Percentiles rank a stretch among this genome's conserved stretches.
These are phyloP conservation scores for Eimeria brunetti DNA, from an alignment of 169 alveolate genomes.

Conservation along the genomic window DNA sequence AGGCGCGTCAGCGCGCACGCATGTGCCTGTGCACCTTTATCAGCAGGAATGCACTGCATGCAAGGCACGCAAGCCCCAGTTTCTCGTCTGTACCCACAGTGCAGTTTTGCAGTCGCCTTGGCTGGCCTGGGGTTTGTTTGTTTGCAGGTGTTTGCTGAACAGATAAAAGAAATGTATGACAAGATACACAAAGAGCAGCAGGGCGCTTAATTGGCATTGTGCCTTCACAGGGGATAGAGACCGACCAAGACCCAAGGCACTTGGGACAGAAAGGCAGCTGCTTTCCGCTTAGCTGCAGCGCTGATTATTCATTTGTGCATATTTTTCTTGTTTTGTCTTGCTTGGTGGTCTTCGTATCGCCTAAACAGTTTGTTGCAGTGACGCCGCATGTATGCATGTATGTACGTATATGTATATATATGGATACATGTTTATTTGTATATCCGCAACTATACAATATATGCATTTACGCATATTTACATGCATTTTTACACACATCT, in stretches of 20 bases:
- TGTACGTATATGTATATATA: neutral
- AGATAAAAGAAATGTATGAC: slow-evolving; percentile 25
- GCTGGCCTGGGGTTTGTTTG: neutral
- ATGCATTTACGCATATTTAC: neutral
- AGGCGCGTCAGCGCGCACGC: neutral
- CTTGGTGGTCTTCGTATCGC: neutral
- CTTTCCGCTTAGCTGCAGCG: neutral
- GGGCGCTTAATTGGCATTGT: neutral
- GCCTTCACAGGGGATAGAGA: neutral
- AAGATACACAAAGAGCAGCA: slow-evolving; percentile 47
- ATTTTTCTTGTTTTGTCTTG: neutral
- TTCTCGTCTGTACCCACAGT: neutral
- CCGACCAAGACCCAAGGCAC: neutral
- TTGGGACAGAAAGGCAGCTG: neutral
- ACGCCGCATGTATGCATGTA: neutral
- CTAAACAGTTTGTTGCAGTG: slow-evolving; percentile 5
- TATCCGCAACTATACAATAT: neutral
- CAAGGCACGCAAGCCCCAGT: neutral
- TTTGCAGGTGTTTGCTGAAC: slow-evolving; percentile 34
- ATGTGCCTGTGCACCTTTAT: neutral
- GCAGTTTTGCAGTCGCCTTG: neutral
- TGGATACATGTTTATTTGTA: neutral
- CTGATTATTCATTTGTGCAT: neutral
- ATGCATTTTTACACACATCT: neutral
- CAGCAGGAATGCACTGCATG: neutral